Evolutionary conservation across 129 eudicot species (phyloP).

Genomic region (Arctium lappa): DNA sequence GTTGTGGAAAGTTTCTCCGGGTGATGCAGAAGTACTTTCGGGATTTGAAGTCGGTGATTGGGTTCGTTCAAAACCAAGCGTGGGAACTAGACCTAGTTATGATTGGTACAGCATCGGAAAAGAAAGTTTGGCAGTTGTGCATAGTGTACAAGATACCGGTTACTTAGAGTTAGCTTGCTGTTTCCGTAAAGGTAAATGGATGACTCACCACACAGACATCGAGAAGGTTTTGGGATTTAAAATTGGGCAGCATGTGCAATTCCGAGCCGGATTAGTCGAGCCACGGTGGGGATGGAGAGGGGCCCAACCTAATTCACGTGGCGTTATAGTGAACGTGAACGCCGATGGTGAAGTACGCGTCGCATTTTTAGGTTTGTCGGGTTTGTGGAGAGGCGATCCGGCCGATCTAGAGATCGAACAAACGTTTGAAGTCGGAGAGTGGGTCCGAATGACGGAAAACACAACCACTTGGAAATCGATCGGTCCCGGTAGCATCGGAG

Average conservation of each 20-base stretch:
- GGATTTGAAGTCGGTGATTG: conserved; percentile 98
- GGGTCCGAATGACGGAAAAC: conserved; percentile 58
- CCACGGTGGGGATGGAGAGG: conserved; percentile 99
- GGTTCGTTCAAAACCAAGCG: conserved; percentile 90
- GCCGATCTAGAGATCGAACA: conserved; percentile 78
- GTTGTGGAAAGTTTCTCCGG: conserved; percentile 95
- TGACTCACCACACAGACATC: conserved; percentile 73
- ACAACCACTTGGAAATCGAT: conserved; percentile 73
- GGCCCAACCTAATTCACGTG: conserved; percentile 59
- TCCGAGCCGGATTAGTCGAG: conserved; percentile 71
- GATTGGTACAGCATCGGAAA: conserved; percentile 92
- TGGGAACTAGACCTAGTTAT: conserved; percentile 90
- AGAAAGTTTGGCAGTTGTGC: conserved; percentile 89
- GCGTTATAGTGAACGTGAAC: conserved; percentile 69
- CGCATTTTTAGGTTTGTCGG: conserved; percentile 60
- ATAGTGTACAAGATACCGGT: conserved; percentile 85
- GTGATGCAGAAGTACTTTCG: conserved; percentile 87
- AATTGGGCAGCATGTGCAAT: conserved; percentile 80
- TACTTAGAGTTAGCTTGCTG: conserved; percentile 89
- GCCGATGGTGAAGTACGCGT: conserved; percentile 89
- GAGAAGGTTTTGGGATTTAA: conserved; percentile 72
- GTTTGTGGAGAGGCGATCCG: conserved; percentile 95
- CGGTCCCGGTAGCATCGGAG: conserved; percentile 71
- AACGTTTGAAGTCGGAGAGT: conserved; percentile 85
- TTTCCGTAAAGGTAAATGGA: conserved; percentile 80